A percentile compares a stretch with the other conserved stretches of the same genome.
Evolutionary conservation across 176 grass and related monocot genomes (phyloP).

Genomic region (Aegilops sharonensis): DNA sequence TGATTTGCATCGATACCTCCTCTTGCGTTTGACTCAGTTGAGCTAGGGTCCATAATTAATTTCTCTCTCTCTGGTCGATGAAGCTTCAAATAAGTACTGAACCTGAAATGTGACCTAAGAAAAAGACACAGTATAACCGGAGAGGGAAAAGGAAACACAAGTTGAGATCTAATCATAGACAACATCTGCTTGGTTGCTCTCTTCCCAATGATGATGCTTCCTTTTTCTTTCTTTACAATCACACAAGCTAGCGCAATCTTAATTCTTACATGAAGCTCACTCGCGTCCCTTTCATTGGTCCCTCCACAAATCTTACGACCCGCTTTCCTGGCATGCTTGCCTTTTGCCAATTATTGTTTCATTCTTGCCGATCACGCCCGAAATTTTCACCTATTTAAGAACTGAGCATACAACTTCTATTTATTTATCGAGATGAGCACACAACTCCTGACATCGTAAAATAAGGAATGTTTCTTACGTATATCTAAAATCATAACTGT

Average conservation of each 20-base stretch:
- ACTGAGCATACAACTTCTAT: background rate
- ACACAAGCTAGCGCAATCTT: background rate
- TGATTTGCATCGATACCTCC: background rate
- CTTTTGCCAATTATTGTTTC: background rate
- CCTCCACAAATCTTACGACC: background rate
- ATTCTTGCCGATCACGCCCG: background rate
- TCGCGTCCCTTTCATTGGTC: background rate
- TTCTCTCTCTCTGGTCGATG: background rate
- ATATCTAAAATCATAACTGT: too few species aligned
- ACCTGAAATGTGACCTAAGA: background rate
- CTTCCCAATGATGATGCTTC: constrained; percentile 25
- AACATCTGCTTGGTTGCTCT: background rate
- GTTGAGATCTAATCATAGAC: background rate
- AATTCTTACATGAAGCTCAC: constrained; percentile 22
- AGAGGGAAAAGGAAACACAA: background rate
- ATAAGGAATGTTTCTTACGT: too few species aligned
- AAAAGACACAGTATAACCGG: background rate
- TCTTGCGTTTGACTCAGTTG: background rate
- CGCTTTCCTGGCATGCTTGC: background rate
- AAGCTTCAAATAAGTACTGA: background rate
- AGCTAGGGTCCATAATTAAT: background rate
- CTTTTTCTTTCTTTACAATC: background rate
- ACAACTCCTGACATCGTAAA: too few species aligned
- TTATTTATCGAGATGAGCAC: too few species aligned
- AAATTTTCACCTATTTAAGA: background rate